Percentiles rank a stretch among this genome's conserved stretches.
Evolutionary conservation across 1,284 basidiomycete species (phyloP).

Genomic region (Trametes pubescens): DNA sequence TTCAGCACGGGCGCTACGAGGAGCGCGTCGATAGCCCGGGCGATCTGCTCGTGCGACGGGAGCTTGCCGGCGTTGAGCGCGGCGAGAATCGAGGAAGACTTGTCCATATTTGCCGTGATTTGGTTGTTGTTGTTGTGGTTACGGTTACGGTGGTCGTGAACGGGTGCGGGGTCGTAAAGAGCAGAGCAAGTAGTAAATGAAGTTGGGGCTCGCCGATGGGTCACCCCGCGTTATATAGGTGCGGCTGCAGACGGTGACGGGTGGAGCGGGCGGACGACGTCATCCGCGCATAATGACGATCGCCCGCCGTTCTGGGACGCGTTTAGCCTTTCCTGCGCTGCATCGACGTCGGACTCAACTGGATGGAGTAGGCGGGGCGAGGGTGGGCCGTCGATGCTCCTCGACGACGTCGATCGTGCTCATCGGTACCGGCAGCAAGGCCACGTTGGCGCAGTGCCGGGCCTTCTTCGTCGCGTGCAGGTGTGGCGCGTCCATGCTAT

Average conservation of each 20-base stretch:
- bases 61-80: constrained; percentile 73
- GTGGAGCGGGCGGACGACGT: constrained; percentile 14
- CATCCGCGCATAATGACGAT: constrained; percentile 14
- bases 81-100: constrained; percentile 62
- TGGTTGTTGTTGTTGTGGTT: not conserved
- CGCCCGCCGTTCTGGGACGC: not conserved
- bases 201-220: not conserved
- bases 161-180: not conserved
- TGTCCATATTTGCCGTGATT: constrained; percentile 56
- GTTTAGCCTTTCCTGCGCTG: not conserved
- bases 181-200: not conserved
- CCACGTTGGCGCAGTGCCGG: too few species aligned
- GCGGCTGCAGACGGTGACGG: constrained; percentile 1
- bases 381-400: not conserved
- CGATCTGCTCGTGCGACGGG: constrained; percentile 63
- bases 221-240: constrained; percentile 5
- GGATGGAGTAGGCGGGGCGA: not conserved
- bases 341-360: not conserved
- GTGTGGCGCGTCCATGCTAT: too few species aligned
- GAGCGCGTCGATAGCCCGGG: constrained; percentile 58
- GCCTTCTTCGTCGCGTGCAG: too few species aligned
- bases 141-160: not conserved
- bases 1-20: constrained; percentile 56
- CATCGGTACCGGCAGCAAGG: too few species aligned
- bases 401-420: not conserved